Evolutionary conservation across 345 rosid species (phyloP).

Genomic region (Camelina hispida): DNA sequence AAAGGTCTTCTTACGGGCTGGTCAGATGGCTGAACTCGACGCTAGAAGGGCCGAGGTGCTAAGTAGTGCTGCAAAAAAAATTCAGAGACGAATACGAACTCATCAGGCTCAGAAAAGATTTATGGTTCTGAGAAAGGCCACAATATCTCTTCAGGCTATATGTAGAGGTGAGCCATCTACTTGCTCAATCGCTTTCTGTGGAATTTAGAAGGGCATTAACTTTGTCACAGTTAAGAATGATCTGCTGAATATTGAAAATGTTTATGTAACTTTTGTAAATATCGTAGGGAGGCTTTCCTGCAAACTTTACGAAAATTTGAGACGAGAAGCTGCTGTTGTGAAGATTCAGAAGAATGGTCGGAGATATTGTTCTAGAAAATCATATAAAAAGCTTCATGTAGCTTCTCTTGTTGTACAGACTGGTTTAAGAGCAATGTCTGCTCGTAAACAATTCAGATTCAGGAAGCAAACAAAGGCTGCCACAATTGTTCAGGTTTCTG

Average conservation of each 20-base stretch:
- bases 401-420: slow-evolving; percentile 65
- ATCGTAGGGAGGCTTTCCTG: slow-evolving; percentile 69
- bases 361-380: slow-evolving; percentile 52
- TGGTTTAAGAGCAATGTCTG: slow-evolving; percentile 72
- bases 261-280: slow-evolving; percentile 15
- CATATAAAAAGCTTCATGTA: slow-evolving; percentile 58
- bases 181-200: not conserved
- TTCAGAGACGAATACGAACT: slow-evolving; percentile 79
- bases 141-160: slow-evolving; percentile 61
- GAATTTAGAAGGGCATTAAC: not conserved
- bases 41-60: slow-evolving; percentile 84
- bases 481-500: slow-evolving; percentile 61
- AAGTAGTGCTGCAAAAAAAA: slow-evolving; percentile 76
- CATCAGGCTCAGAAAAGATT: slow-evolving; percentile 74
- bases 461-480: slow-evolving; percentile 71
- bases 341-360: slow-evolving; percentile 75
- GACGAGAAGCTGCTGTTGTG: slow-evolving; percentile 65
- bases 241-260: not conserved
- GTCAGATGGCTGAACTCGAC: slow-evolving; percentile 99
- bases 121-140: slow-evolving; percentile 65
- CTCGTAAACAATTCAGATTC: slow-evolving; percentile 66
- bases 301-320: slow-evolving; percentile 52
- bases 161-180: slow-evolving; percentile 64
- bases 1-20: slow-evolving; percentile 93
- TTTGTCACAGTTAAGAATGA: not conserved